Evolutionary conservation across 352 stramenopile genomes (phyloP).

Genomic region (Phytopythium litorale): DNA sequence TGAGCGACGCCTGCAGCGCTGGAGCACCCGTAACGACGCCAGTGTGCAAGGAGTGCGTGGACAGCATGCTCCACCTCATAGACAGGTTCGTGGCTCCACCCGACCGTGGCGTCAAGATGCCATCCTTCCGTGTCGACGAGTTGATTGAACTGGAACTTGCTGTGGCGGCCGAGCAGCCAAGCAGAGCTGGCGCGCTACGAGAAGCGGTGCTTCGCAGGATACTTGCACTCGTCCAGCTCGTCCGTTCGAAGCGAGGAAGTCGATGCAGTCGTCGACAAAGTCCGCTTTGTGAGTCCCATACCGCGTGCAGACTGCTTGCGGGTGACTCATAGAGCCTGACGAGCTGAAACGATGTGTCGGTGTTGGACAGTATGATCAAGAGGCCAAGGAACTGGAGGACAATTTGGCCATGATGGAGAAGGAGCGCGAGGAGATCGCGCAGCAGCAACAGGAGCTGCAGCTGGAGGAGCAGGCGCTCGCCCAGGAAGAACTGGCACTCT

Average conservation of each 20-base stretch:
- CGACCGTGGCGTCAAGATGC: background rate
- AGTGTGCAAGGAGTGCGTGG: slow-evolving; percentile 71
- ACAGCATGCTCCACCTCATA: slow-evolving; percentile 69
- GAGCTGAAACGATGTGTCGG: background rate
- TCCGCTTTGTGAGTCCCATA: slow-evolving; percentile 51
- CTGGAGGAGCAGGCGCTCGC: slow-evolving; percentile 42
- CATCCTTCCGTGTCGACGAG: background rate
- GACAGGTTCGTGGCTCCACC: slow-evolving; percentile 31
- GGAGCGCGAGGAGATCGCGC: slow-evolving; percentile 45
- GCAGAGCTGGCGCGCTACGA: slow-evolving; percentile 67
- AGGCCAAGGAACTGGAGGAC: slow-evolving; percentile 48
- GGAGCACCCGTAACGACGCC: slow-evolving; percentile 58
- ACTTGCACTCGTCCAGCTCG: slow-evolving; percentile 49
- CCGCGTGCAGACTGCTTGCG: background rate
- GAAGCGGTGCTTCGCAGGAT: slow-evolving; percentile 60
- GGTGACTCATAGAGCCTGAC: background rate
- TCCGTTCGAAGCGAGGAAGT: slow-evolving; percentile 50
- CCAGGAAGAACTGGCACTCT: slow-evolving; percentile 52
- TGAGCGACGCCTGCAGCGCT: slow-evolving; percentile 18
- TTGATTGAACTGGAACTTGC: background rate
- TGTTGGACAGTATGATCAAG: slow-evolving; percentile 57
- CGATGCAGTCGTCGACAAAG: slow-evolving; percentile 68
- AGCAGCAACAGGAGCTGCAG: slow-evolving; percentile 46
- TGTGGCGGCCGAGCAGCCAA: slow-evolving; percentile 19
- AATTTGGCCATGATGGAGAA: slow-evolving; percentile 70